Conservation (phyloP, 148 eudicot species). For the Vaccinium vitisidaea region DNA sequence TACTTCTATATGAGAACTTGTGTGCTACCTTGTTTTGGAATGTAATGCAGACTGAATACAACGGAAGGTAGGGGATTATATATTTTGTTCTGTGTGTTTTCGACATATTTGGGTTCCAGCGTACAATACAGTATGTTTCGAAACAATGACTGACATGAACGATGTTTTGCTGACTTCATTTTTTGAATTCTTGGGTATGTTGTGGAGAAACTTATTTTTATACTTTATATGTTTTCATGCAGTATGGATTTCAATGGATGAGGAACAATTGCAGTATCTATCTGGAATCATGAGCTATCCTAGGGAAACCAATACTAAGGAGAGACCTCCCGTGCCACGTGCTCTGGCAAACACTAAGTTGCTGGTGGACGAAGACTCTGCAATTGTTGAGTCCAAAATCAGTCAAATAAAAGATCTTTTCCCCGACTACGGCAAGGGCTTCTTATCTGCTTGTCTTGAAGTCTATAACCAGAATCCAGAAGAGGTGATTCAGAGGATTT, state of each 20-base stretch:
- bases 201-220: slow-evolving; percentile 20
- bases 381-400: slow-evolving; percentile 72
- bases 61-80: too few relatives aligned
- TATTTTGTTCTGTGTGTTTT: too few relatives aligned
- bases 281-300: slow-evolving; percentile 50
- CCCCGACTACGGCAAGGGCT: slow-evolving; percentile 92
- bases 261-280: slow-evolving; percentile 65
- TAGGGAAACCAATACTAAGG: slow-evolving; percentile 23
- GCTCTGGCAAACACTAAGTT: slow-evolving; percentile 29
- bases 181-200: neutral
- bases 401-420: slow-evolving; percentile 91
- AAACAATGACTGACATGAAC: neutral
- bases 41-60: too few relatives aligned
- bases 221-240: slow-evolving; percentile 21
- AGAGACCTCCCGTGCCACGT: slow-evolving; percentile 25
- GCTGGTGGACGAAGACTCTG: slow-evolving; percentile 64
- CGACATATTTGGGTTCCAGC: neutral
- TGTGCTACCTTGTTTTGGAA: too few relatives aligned
- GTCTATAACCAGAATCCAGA: slow-evolving; percentile 84
- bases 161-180: neutral
- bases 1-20: too few relatives aligned
- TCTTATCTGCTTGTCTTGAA: slow-evolving; percentile 82
- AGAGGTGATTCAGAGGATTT: slow-evolving; percentile 87
- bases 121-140: neutral
- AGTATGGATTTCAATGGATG: slow-evolving; percentile 84